These are phyloP conservation scores for Metarhizium album DNA, from an alignment of 2,329 filamentous ascomycete genomes.

Conservation along the genomic window DNA sequence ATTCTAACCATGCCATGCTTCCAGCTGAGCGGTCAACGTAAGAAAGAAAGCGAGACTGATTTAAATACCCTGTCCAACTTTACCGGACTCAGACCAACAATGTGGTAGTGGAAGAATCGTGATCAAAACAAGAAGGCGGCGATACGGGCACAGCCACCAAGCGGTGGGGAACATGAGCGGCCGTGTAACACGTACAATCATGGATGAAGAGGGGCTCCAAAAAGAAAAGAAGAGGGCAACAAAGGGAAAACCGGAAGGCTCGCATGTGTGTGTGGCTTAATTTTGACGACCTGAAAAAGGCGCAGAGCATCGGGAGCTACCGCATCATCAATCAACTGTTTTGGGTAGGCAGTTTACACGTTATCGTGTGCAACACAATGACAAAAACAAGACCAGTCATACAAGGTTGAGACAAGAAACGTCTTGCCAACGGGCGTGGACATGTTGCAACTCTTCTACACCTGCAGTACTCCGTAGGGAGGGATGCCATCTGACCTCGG, in stretches of 20 bases:
- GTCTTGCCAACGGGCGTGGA: too few relatives aligned
- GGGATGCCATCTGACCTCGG: too few relatives aligned
- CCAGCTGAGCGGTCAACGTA: slow-evolving; percentile 58
- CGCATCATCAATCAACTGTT: background rate
- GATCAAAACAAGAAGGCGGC: background rate
- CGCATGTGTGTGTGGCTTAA: background rate
- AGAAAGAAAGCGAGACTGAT: slow-evolving; percentile 51
- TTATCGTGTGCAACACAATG: background rate
- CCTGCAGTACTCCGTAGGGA: too few relatives aligned
- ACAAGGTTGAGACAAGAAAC: too few relatives aligned
- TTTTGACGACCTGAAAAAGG: background rate
- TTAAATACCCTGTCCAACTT: slow-evolving; percentile 42
- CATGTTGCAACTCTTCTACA: too few relatives aligned
- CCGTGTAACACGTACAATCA: background rate
- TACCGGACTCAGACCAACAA: slow-evolving; percentile 32
- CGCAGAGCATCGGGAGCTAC: background rate
- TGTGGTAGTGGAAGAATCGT: slow-evolving; percentile 3
- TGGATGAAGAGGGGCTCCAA: background rate
- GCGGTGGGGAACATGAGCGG: background rate
- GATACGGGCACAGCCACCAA: background rate
- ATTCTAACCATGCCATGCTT: slow-evolving; percentile 10
- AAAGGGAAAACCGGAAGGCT: background rate
- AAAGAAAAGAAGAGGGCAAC: background rate
- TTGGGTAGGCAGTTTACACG: background rate
- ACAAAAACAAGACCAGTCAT: background rate